phyloP scores from a whole-genome alignment of 345 rosid species.

The Eucalyptus fibrosa region DNA sequence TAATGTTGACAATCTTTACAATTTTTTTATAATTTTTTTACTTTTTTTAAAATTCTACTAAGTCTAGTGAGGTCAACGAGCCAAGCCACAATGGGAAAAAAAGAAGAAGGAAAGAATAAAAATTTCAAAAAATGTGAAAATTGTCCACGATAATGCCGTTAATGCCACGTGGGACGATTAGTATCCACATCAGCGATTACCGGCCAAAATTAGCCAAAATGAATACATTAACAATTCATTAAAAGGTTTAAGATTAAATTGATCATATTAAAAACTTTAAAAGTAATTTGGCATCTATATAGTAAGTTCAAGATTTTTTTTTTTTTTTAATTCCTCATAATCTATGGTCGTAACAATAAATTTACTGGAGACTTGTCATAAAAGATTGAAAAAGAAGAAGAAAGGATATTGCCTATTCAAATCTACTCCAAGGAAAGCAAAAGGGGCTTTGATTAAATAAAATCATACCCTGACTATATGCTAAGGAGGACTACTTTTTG shows the following conservation, averaged over 20 bases:
- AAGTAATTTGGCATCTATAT: no score
- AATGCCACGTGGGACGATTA: accelerated
- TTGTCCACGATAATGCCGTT: no score
- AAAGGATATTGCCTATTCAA: neutral
- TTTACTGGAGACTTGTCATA: neutral
- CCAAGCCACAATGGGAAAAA: neutral
- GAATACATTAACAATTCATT: no score
- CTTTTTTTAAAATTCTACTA: neutral
- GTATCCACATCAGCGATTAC: no score
- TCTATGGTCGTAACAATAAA: neutral
- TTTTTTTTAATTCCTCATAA: no score
- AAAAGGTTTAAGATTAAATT: no score
- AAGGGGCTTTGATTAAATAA: neutral
- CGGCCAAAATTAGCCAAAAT: no score
- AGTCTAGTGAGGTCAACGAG: neutral
- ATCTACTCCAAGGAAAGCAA: neutral
- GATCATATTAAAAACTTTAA: no score
- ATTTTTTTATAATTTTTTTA: no score
- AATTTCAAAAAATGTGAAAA: neutral
- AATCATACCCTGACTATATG: neutral
- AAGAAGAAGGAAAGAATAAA: no score
- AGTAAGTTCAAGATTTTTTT: neutral
- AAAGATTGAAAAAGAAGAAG: neutral
- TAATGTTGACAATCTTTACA: neutral
- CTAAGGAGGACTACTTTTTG: no score